Percentiles rank a stretch among this genome's conserved stretches.
Evolutionary conservation across 257 asterid genomes (phyloP).

Genomic region (Leonotis leonurus): DNA sequence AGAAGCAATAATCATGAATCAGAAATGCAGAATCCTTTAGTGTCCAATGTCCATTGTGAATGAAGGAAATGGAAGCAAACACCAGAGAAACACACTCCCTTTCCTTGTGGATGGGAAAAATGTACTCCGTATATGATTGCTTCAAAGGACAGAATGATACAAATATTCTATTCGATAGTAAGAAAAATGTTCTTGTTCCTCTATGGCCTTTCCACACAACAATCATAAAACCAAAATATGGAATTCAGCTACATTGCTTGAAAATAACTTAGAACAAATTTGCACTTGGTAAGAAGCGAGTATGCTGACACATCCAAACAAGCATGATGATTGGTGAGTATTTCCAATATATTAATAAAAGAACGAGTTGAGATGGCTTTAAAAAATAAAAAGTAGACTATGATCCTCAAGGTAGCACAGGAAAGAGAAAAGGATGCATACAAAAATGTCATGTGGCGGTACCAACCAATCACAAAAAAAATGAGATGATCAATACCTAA

Average conservation of each 20-base stretch:
- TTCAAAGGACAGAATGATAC: neutral
- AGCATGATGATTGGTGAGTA: neutral
- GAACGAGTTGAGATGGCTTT: neutral
- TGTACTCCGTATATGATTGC: neutral
- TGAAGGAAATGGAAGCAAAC: neutral
- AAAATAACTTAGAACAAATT: neutral
- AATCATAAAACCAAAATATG: neutral
- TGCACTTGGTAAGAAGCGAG: neutral
- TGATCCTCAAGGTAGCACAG: neutral
- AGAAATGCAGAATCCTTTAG: neutral
- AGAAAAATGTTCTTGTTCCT: neutral
- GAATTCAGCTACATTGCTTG: neutral
- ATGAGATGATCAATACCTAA: conserved; percentile 41
- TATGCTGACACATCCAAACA: neutral
- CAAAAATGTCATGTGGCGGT: neutral
- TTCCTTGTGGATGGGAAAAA: neutral
- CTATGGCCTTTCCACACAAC: neutral
- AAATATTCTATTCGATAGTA: neutral
- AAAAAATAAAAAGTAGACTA: neutral
- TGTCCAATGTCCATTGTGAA: neutral
- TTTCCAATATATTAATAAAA: neutral
- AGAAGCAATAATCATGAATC: neutral
- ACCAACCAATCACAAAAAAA: conserved; percentile 7
- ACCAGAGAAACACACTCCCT: neutral
- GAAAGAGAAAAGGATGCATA: neutral